Base-by-base conservation (phyloP, 192 early-diverging fungal species). In the Podila horticola region DNA sequence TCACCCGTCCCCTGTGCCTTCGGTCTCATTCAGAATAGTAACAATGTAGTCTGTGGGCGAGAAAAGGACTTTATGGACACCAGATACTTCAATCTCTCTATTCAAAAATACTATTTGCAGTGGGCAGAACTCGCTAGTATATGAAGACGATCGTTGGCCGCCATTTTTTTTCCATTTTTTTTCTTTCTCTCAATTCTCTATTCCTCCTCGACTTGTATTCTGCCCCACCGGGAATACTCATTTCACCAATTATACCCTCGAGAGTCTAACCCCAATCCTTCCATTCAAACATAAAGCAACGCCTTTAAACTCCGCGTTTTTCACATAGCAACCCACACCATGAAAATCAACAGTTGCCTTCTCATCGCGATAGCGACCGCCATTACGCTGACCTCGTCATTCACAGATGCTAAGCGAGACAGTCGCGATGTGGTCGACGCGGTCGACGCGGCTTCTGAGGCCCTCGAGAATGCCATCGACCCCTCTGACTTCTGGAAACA, bases 261-360 rank as follows among this genome's bases (percentile, higher is more conserved):
- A 45, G 41, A 15, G 41, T 45, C 15, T 45, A 45, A 13, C n/a
- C 28, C n/a, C 20, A 5, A n/a, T n/a, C 22, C 45, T 17, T 26
- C 36, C 57, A n/a, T 13, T 3, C 26, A 13, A 10, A 38, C 30
- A 68, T 57, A 20, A 36, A 36, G 34, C 34, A 45, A 55, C 24
- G 58, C n/a, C 36, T 58, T 24, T 67, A 11, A 69, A 29, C 15
- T 50, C 9, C 19, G 33, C 19, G 3, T 2, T 24, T 13, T 31
- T 24, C 26, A 19, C 19, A 29, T 29, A 59, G 10, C 29, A 34
- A 3, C 19, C 29, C 26, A 24, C 51, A 22, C 0, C 2, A 77
- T 77, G 75, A 77, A 77, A 26, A 48, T 77, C 38, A 65, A 77
- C 30, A 57, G 30, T n/a, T 67, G 67, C 22, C 12, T 71, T 22